Evolutionary conservation across 257 asterid genomes (phyloP), one percentile per base, ranked within the genome.

Genomic region (Solanum boliviense): DNA sequence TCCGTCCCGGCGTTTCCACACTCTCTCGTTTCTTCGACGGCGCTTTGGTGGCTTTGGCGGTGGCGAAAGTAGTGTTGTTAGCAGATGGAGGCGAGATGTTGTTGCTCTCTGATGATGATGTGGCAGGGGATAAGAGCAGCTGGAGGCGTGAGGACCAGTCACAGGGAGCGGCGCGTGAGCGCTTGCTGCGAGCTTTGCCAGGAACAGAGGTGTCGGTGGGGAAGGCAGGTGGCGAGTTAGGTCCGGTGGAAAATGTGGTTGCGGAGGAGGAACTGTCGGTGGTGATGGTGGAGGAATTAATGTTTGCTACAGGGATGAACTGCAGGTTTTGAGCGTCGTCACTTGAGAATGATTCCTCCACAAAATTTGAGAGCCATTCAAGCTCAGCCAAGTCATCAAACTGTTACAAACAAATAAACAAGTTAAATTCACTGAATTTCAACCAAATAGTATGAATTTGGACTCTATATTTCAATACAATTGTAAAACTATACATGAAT

Each of bases 301-400:
- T 52, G 29, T 87, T 90, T 20, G 89, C 85, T 86, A 91, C 87
- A 60, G 98, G 91, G 27, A 91, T 89, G 58, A 92, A 87, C 87
- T 94, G 95, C 87, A 94, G 89, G 87, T 92, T 93, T 56, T 89
- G 96, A 88, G 92, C 88, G 88, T 94, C 97, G 90, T 94, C 98
- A 91, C 94, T 95, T 27, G 99, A 96, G 93, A 95, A 94, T 9
- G 99, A 95, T 88, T 97, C 99, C 86, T 97, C 99, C 90, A 95
- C 98, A 91, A 97, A 95, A 90, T 94, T 97, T 67, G 99, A 97
- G 3, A 97, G 95, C 99, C 99, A 97, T 92, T 97, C 99, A 38
- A 97, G 95, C 93, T 97, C 99, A 83, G 98, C 98, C 91, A 97
- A 90, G 87, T 95, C 98, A 62, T 96, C 99, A 75, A 91, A 94